Percentiles rank a stretch among this genome's conserved stretches.
phyloP scores from a whole-genome alignment of 495 filamentous ascomycete genomes.

The Parmelia sp. region DNA sequence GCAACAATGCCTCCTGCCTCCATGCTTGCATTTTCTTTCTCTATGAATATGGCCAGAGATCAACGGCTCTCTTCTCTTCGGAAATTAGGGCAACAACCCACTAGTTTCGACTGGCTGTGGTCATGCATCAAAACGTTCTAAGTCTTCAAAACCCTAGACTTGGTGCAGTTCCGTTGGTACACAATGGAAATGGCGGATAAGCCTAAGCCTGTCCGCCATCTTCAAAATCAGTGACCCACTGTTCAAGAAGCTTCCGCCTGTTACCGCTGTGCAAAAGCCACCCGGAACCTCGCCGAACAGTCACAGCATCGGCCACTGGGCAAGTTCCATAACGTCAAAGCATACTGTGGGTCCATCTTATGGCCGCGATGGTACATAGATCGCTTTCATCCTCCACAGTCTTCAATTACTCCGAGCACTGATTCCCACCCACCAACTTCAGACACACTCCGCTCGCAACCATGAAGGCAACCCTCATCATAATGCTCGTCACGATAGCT shows the following conservation, averaged over 20 bases:
- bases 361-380: neutral
- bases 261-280: neutral
- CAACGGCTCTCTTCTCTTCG: neutral
- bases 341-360: neutral
- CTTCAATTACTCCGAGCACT: neutral
- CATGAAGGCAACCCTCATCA: neutral
- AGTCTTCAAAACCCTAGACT: neutral
- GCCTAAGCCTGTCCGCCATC: neutral
- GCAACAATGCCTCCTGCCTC: neutral
- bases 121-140: neutral
- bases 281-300: neutral
- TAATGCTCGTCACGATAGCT: neutral
- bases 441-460: neutral
- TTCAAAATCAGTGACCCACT: neutral
- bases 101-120: neutral
- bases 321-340: neutral
- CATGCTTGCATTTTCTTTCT: neutral
- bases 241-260: neutral
- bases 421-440: neutral
- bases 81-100: neutral
- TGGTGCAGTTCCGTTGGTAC: neutral
- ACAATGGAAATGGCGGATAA: neutral
- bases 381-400: neutral
- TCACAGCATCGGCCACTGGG: neutral
- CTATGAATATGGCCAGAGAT: neutral